phyloP scores from a whole-genome alignment of 108 stramenopile species.

The Bacterosira constricta region DNA sequence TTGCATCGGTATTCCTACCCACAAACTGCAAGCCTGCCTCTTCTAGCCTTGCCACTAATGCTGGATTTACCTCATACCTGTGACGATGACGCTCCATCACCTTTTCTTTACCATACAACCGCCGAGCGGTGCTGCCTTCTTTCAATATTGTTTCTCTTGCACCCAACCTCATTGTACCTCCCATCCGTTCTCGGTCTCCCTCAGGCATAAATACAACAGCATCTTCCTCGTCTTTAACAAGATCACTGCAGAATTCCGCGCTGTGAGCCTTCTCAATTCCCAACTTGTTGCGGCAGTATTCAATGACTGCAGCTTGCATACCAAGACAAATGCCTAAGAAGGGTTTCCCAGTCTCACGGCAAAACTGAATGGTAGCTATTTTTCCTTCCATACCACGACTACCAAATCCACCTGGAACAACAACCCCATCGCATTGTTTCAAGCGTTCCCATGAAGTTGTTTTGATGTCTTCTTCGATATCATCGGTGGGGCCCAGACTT shows the following conservation, averaged over 20 bases:
- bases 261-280: slow-evolving; percentile 67
- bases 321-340: slow-evolving; percentile 84
- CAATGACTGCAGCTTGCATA: slow-evolving; percentile 85
- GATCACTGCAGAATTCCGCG: slow-evolving; percentile 65
- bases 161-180: slow-evolving; percentile 55
- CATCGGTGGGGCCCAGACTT: slow-evolving; percentile 20
- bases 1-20: slow-evolving; percentile 52
- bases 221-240: slow-evolving; percentile 53
- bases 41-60: slow-evolving; percentile 46
- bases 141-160: slow-evolving; percentile 50
- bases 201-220: slow-evolving; percentile 90
- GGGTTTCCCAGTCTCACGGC: slow-evolving; percentile 44
- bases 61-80: slow-evolving; percentile 53
- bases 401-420: slow-evolving; percentile 98
- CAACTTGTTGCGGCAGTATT: slow-evolving; percentile 75
- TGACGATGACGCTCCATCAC: slow-evolving; percentile 56
- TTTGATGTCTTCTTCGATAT: slow-evolving; percentile 53
- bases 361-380: slow-evolving; percentile 68
- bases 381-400: slow-evolving; percentile 79
- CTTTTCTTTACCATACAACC: slow-evolving; percentile 48
- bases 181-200: slow-evolving; percentile 53
- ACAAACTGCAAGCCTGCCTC: slow-evolving; percentile 49
- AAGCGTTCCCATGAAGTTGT: slow-evolving; percentile 79
- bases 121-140: slow-evolving; percentile 38
- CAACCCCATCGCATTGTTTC: slow-evolving; percentile 73